phyloP scores from a whole-genome alignment of 1,284 basidiomycete species.

The Rugosomyces carneus region DNA sequence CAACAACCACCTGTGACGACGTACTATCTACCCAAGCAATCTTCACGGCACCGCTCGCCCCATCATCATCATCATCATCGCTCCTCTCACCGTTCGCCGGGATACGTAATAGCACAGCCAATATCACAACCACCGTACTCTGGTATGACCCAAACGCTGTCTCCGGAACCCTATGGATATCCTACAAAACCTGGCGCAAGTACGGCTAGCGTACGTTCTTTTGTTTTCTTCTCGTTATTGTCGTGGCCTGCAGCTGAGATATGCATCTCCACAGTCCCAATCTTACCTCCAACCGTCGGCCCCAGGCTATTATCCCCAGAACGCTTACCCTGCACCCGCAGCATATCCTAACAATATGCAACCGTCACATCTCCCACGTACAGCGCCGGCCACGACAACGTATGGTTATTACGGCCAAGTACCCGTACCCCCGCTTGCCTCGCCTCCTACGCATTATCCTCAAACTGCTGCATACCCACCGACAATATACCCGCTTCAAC shows the following conservation, averaged over 20 bases:
- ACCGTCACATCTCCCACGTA: background rate
- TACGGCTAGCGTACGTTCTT: conserved; percentile 6
- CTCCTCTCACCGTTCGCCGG: conserved; percentile 10
- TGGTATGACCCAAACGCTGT: conserved; percentile 1
- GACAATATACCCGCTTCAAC: conserved; percentile 3
- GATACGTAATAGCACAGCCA: conserved; percentile 3
- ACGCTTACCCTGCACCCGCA: conserved; percentile 1
- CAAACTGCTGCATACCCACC: conserved; percentile 7
- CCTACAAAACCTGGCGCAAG: background rate
- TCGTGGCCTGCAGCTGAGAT: background rate
- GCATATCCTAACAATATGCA: conserved; percentile 1
- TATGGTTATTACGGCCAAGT: conserved; percentile 1
- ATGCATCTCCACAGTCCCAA: conserved; percentile 1
- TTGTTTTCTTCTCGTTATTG: background rate
- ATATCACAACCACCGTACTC: conserved; percentile 8
- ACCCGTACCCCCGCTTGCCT: background rate
- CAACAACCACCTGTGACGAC: conserved; percentile 1
- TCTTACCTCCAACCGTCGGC: conserved; percentile 1
- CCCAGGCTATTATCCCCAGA: conserved; percentile 1
- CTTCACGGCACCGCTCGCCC: background rate
- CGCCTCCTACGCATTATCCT: conserved; percentile 8
- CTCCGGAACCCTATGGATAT: conserved; percentile 3
- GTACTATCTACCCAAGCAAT: conserved; percentile 1
- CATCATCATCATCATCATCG: conserved; percentile 3
- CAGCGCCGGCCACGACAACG: background rate